Base-by-base conservation (phyloP, 2,329 filamentous ascomycete genomes). In the Didymella pomorum region DNA sequence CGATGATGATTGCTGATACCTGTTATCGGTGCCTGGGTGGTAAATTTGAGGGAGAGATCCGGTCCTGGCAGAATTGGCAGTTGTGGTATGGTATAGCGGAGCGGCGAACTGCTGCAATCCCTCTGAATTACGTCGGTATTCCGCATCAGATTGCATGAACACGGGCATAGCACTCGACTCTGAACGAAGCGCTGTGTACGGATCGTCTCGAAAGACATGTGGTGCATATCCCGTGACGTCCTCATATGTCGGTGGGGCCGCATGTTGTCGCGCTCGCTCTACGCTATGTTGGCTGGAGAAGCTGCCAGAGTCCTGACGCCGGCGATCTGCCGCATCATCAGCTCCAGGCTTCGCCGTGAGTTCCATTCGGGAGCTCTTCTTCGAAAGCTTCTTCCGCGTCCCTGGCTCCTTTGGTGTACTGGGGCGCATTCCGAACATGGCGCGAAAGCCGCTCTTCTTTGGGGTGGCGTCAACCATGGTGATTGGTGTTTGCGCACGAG, bases 71-170 rank as follows among this genome's bases (percentile, higher is more conserved):
- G 68, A 67, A 29, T 52, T 62, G 16, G 61, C 43, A 12, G 47
- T 63, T 12, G 63, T 59, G 10, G 56, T 14, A 25, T 64, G 57
- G 45, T 69, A 69, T 21, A 71, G 52, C 12, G 68, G 67, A 16
- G 52, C 57, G 31, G 63, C 67, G 60, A 60, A 68, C 18, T 69
- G 68, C 49, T 64, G 64, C 46, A 62, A 54, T 48, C 67, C 68
- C 48, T 68, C 68, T 49, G 68, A 71, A 29, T 71, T 69, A 10
- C 67, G 65, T 37, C 65, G 68, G 46, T 71, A 69, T 25, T 69
- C 67, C 20, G 64, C 60, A 12, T 60, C 52, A 14, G 47, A 48
- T 39, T 56, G 52, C 12, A 55, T 12, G 12, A 48, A 56, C 14
- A 33, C 43, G 6, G 57, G 57, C 7, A 56, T 20, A 14, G 28